These are phyloP conservation scores for Saccharomyces pastorianus DNA, from an alignment of 1,139 yeast species.

Conservation along the genomic window DNA sequence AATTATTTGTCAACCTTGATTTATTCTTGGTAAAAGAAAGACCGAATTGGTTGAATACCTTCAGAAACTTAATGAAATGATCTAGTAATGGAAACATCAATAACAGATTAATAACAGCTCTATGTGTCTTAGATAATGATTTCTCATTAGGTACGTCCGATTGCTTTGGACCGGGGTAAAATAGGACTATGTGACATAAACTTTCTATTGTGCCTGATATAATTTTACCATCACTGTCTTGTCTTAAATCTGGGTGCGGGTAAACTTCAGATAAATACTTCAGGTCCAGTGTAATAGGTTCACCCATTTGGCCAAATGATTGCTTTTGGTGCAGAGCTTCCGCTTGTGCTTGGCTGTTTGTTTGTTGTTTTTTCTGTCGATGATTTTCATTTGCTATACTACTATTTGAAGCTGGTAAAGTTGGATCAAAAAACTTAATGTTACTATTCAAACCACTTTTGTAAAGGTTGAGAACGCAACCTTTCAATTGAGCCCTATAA, in stretches of 20 bases:
- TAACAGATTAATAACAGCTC: conserved; percentile 37
- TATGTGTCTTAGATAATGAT: conserved; percentile 25
- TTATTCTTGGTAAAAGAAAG: conserved; percentile 31
- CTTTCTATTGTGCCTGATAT: conserved; percentile 56
- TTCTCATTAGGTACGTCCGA: conserved; percentile 31
- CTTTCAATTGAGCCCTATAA: conserved; percentile 56
- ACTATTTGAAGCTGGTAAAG: conserved; percentile 9
- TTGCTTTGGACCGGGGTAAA: conserved; percentile 29
- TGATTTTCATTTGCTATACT: conserved; percentile 4
- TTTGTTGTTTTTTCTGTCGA: not conserved
- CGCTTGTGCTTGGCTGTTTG: not conserved
- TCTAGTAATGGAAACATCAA: conserved; percentile 60
- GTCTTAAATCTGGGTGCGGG: conserved; percentile 63
- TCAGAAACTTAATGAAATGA: conserved; percentile 46
- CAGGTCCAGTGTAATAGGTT: conserved; percentile 14
- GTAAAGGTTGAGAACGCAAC: conserved; percentile 50
- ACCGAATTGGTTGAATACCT: conserved; percentile 40
- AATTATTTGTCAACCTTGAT: conserved; percentile 13
- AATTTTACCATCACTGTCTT: conserved; percentile 43
- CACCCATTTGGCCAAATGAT: not conserved
- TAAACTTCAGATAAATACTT: conserved; percentile 37
- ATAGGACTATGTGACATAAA: conserved; percentile 63
- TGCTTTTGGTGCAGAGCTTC: conserved; percentile 2
- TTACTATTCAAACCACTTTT: conserved; percentile 45
- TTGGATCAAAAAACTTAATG: conserved; percentile 41